Conservation (phyloP, 2,329 filamentous ascomycete genomes). For the Grosmannia huntii region DNA sequence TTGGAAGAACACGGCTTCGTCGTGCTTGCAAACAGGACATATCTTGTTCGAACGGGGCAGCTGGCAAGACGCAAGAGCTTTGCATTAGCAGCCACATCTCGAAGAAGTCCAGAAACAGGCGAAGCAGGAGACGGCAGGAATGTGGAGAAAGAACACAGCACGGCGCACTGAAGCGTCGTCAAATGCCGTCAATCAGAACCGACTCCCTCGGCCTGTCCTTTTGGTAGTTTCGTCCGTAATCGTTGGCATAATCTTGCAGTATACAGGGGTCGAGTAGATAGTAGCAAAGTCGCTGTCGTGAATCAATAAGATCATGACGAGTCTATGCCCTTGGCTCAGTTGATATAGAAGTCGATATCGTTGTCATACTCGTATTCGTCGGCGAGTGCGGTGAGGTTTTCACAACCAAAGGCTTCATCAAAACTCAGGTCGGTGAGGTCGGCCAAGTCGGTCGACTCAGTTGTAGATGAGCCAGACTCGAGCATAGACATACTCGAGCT, state of each 20-base stretch:
- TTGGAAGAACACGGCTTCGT: constrained; percentile 96
- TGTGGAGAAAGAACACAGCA: background rate
- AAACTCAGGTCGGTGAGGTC: background rate
- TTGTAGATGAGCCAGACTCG: background rate
- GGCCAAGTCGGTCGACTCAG: background rate
- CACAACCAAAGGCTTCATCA: constrained; percentile 3
- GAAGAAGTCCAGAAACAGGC: constrained; percentile 14
- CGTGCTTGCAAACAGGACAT: constrained; percentile 74
- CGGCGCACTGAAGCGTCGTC: background rate
- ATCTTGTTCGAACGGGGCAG: constrained; percentile 78
- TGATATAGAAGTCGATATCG: background rate
- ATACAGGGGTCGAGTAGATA: too few species aligned
- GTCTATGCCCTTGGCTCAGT: background rate
- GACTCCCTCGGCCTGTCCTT: too few species aligned
- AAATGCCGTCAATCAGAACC: too few species aligned
- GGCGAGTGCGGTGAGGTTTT: background rate
- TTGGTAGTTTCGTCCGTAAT: too few species aligned
- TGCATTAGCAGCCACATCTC: constrained; percentile 25
- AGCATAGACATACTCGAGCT: background rate
- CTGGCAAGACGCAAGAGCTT: constrained; percentile 38
- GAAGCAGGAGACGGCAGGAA: constrained; percentile 18
- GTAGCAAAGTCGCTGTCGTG: too few species aligned
- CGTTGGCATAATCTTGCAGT: too few species aligned
- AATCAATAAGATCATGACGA: background rate
- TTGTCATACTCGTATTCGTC: constrained; percentile 6